A percentile compares a stretch with the other conserved stretches of the same genome.
phyloP scores from a whole-genome alignment of 1,284 basidiomycete genomes.

The Pyrrhoderma noxium region DNA sequence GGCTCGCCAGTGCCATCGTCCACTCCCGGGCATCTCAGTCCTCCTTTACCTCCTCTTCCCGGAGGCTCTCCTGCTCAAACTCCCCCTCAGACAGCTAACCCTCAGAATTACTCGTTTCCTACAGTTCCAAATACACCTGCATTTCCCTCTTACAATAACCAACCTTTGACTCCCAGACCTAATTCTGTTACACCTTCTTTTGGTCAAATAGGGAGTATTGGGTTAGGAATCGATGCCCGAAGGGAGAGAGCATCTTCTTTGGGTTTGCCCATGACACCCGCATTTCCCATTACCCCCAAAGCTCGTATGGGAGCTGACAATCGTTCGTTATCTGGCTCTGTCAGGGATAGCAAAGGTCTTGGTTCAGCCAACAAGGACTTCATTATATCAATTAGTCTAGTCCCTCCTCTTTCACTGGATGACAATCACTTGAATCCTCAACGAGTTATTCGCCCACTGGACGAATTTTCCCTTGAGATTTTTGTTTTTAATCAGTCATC shows the following conservation, averaged over 20 bases:
- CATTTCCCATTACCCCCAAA: conserved; percentile 53
- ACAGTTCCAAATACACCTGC: conserved; percentile 55
- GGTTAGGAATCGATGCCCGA: conserved; percentile 57
- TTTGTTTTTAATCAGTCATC: conserved; percentile 85
- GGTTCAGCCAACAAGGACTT: conserved; percentile 42
- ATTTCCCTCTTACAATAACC: conserved; percentile 56
- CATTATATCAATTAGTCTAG: conserved; percentile 67
- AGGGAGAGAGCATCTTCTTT: conserved; percentile 38
- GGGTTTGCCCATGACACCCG: conserved; percentile 45
- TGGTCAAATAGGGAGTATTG: conserved; percentile 37
- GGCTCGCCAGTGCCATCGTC: conserved; percentile 18
- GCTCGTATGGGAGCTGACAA: conserved; percentile 38
- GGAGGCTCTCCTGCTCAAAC: conserved; percentile 4
- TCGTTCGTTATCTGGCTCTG: conserved; percentile 20
- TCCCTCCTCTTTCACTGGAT: conserved; percentile 28
- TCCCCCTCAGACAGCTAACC: conserved; percentile 21
- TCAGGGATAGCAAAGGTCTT: conserved; percentile 20
- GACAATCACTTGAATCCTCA: conserved; percentile 21
- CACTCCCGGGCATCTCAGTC: conserved; percentile 13
- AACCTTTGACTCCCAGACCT: conserved; percentile 42
- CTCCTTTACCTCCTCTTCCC: conserved; percentile 27
- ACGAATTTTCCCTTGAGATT: conserved; percentile 77
- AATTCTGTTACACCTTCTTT: conserved; percentile 48
- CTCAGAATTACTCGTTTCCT: conserved; percentile 1
- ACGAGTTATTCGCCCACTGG: conserved; percentile 57